Conservation (phyloP, 768 basidiomycete genomes). For the Pisolithus tinctorius region DNA sequence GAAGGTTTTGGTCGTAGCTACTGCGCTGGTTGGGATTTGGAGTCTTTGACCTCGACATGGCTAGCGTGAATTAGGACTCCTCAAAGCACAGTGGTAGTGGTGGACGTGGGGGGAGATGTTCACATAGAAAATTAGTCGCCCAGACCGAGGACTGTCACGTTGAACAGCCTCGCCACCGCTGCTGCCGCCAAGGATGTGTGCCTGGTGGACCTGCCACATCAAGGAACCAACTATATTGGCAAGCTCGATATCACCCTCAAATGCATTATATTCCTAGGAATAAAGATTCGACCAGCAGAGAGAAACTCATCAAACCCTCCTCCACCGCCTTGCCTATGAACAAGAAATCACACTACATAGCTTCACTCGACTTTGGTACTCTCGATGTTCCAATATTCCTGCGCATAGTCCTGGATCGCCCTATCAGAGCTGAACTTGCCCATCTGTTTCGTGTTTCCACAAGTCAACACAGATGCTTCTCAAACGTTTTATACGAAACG, state of each 20-base stretch:
- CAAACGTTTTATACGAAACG: slow-evolving; percentile 35
- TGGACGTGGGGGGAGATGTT: background rate
- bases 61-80: background rate
- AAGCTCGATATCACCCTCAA: no score
- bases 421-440: slow-evolving; percentile 96
- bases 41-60: slow-evolving; percentile 19
- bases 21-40: background rate
- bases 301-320: no score
- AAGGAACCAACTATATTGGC: no score
- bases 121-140: no score
- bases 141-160: no score
- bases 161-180: no score
- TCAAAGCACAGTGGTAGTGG: background rate
- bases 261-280: no score
- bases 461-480: slow-evolving; percentile 54
- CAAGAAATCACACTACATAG: background rate
- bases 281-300: no score
- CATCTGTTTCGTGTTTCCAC: slow-evolving; percentile 47
- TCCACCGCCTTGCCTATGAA: background rate
- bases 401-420: slow-evolving; percentile 88
- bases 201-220: no score
- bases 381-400: slow-evolving; percentile 80
- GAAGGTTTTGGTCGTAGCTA: slow-evolving; percentile 33
- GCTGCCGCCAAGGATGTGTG: no score
- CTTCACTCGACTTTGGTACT: slow-evolving; percentile 28